Percentiles rank a stretch among this genome's conserved stretches.
These are phyloP conservation scores for Colletotrichum tofieldiae DNA, from an alignment of 2,329 filamentous ascomycete genomes.

Conservation along the genomic window DNA sequence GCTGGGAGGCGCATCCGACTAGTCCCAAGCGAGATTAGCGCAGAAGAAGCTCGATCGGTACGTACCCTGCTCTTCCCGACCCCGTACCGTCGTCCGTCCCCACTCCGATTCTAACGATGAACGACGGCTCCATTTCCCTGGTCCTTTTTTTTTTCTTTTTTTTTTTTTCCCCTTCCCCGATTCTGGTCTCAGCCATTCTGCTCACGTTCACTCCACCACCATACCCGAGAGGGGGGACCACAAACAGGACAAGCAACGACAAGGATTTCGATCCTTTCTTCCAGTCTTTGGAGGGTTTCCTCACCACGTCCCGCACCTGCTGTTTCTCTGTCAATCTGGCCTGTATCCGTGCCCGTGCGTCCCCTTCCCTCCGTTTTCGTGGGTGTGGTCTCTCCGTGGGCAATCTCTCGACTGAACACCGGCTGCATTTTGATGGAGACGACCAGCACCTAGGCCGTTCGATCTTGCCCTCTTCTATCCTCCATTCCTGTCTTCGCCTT, in stretches of 20 bases:
- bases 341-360: conserved; percentile 5
- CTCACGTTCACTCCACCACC: conserved; percentile 42
- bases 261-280: conserved; percentile 41
- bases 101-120: conserved; percentile 21
- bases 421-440: conserved; percentile 24
- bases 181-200: conserved; percentile 6
- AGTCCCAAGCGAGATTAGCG: background rate
- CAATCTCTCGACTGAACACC: conserved; percentile 34
- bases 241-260: conserved; percentile 27
- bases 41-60: background rate
- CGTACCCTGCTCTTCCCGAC: conserved; percentile 22
- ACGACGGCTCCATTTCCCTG: conserved; percentile 14
- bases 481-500: background rate
- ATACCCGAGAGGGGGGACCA: conserved; percentile 44
- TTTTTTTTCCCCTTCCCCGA: conserved; percentile 5
- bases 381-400: background rate
- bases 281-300: conserved; percentile 26
- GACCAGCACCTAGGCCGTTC: conserved; percentile 13
- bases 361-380: background rate
- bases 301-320: conserved; percentile 1
- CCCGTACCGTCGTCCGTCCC: background rate
- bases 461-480: conserved; percentile 5
- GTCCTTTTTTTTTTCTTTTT: background rate
- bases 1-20: background rate
- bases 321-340: background rate